Conservation (phyloP, 805 yeast species). For the Ogataea haglerorum region DNA sequence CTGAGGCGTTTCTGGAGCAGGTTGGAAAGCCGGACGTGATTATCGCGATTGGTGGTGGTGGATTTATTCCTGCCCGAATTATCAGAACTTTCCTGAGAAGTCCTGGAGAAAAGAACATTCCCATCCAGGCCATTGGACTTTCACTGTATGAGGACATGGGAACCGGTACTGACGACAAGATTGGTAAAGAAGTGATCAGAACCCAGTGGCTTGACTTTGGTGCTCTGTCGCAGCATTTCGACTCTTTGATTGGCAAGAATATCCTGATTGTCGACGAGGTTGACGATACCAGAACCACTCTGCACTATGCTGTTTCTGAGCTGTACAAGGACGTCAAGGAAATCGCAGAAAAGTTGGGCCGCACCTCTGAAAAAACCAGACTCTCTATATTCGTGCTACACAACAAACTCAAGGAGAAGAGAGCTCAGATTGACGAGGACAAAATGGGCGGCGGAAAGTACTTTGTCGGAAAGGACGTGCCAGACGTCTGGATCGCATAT, state of each 20-base stretch:
- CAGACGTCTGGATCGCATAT: slow-evolving; percentile 82
- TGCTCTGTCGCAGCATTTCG: slow-evolving; percentile 63
- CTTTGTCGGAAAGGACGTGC: slow-evolving; percentile 69
- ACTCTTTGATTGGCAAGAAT: slow-evolving; percentile 76
- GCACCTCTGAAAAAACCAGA: slow-evolving; percentile 56
- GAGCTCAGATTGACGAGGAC: slow-evolving; percentile 63
- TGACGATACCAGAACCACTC: slow-evolving; percentile 87
- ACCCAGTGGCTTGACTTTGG: slow-evolving; percentile 91
- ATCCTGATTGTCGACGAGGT: slow-evolving; percentile 85
- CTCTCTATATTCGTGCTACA: slow-evolving; percentile 80
- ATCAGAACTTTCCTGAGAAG: slow-evolving; percentile 59
- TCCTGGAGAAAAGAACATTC: slow-evolving; percentile 60
- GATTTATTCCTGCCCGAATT: slow-evolving; percentile 67
- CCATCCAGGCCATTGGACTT: slow-evolving; percentile 68
- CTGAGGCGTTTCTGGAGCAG: slow-evolving; percentile 27
- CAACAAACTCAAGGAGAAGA: slow-evolving; percentile 78
- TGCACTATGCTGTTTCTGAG: slow-evolving; percentile 79
- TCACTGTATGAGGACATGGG: slow-evolving; percentile 60
- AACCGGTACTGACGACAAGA: slow-evolving; percentile 42
- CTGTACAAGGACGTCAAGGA: slow-evolving; percentile 61
- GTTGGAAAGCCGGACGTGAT: slow-evolving; percentile 47
- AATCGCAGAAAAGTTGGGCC: slow-evolving; percentile 58
- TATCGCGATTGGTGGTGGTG: slow-evolving; percentile 73
- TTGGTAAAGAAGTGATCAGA: slow-evolving; percentile 78
- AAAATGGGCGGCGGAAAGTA: slow-evolving; percentile 65